Conservation (phyloP, 2,329 filamentous ascomycete genomes). For the Zelopaecilomyces penicillatus region DNA sequence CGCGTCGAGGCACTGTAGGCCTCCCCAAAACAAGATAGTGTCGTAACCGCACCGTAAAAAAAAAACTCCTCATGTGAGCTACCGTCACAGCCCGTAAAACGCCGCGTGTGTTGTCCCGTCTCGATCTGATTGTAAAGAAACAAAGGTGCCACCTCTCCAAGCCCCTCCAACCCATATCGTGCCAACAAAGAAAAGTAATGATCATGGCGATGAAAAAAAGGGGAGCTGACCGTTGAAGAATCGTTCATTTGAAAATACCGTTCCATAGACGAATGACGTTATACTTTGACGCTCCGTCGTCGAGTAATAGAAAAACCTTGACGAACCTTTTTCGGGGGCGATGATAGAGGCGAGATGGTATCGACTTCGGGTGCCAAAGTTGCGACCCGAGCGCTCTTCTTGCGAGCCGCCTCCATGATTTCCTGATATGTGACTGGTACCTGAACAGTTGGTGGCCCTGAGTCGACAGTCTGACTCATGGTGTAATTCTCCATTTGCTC, state of each 20-base stretch:
- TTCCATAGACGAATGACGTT: background rate
- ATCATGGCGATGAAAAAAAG: too few relatives aligned
- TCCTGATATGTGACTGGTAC: constrained; percentile 39
- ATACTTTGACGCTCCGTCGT: constrained; percentile 33
- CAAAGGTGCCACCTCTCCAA: background rate
- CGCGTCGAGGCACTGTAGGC: constrained; percentile 2
- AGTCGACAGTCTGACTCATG: constrained; percentile 6
- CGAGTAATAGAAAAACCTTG: constrained; percentile 27
- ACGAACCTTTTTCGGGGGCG: constrained; percentile 26
- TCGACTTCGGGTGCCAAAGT: constrained; percentile 13
- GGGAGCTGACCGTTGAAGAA: too few relatives aligned
- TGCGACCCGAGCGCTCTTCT: constrained; percentile 22
- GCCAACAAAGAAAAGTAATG: too few relatives aligned
- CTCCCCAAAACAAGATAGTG: background rate
- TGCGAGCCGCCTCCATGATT: constrained; percentile 35
- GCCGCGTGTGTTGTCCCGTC: background rate
- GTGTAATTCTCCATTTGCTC: constrained; percentile 22
- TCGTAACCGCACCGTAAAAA: constrained; percentile 6
- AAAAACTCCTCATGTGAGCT: background rate
- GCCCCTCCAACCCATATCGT: too few relatives aligned
- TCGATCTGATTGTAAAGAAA: background rate
- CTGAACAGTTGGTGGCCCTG: constrained; percentile 12
- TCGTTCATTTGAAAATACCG: too few relatives aligned
- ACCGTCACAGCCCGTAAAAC: constrained; percentile 1
- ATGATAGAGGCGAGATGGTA: constrained; percentile 16